phyloP scores from a whole-genome alignment of 441 rosid genomes.

The Macaranga tanarius region DNA sequence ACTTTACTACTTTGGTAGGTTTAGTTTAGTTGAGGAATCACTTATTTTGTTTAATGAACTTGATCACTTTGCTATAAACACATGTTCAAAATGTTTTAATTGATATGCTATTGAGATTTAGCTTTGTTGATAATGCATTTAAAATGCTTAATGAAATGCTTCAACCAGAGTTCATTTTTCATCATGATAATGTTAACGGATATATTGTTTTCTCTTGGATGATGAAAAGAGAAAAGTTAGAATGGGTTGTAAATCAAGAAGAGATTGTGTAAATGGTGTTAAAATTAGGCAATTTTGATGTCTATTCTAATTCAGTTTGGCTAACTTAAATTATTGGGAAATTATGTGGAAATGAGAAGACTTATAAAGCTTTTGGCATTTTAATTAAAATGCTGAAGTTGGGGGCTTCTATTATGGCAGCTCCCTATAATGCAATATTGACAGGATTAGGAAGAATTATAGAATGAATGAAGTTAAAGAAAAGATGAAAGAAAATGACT shows the following conservation, averaged over 20 bases:
- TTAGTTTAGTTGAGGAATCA: slow-evolving; percentile 46
- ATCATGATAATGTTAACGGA: slow-evolving; percentile 47
- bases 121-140: slow-evolving; percentile 47
- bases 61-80: slow-evolving; percentile 32
- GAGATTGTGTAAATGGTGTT: slow-evolving; percentile 40
- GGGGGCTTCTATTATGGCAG: slow-evolving; percentile 43
- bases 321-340: no score
- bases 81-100: slow-evolving; percentile 48
- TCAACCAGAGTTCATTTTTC: slow-evolving; percentile 32
- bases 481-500: no score
- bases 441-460: slow-evolving; percentile 51
- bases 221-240: slow-evolving; percentile 25
- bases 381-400: slow-evolving; percentile 43
- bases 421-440: slow-evolving; percentile 62
- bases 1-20: slow-evolving; percentile 47
- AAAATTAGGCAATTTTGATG: slow-evolving; percentile 41
- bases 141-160: slow-evolving; percentile 91
- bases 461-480: slow-evolving; percentile 52
- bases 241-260: slow-evolving; percentile 37
- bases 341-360: no score
- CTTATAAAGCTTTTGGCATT: slow-evolving; percentile 62
- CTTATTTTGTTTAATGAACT: slow-evolving; percentile 41
- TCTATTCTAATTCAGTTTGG: no score
- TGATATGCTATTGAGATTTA: slow-evolving; percentile 30
- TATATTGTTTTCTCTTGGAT: slow-evolving; percentile 44